Base-by-base conservation (phyloP, 805 yeast species). In the Sungouiozyma ichnusensis region DNA sequence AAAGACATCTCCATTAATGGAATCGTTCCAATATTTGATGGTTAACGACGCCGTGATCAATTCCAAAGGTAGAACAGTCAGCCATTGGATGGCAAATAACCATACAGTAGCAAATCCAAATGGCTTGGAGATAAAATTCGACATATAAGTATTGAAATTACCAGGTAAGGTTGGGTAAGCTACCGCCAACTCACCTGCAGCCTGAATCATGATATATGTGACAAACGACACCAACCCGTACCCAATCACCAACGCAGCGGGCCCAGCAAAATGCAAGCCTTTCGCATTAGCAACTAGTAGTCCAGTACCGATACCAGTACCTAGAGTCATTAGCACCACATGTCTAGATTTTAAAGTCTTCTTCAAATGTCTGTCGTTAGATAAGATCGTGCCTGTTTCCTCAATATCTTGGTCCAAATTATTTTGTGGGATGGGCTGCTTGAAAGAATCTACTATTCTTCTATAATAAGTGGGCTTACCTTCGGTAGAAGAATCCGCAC, bases 221-320 rank as follows among this genome's bases (percentile, higher is more conserved):
- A 76, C 71, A n/a, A 68, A 53, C 14, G 80, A 79, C 36, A 77
- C 73, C 42, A 79, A 47, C 3, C 69, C 64, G 60, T 74, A 77
- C 5, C 79, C 81, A 33, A 78, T 68, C 15, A 79, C 63, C 29
- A 71, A 50, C 18, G 66, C 65, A 35, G 62, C 70, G 6, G 76
- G 75, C 37, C 76, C 76, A 47, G 71, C 72, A 15, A 52, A 48
- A 20, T 54, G 51, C 24, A 72, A 49, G 16, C 72, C 68, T 51
- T 68, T 60, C 36, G 76, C 81, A 37, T 72, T 63, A 42, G 80
- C 81, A 42, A 76, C 74, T 50, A 72, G 64, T 29, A 78, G 62
- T 45, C 84, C 85, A 13, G 90, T 80, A 52, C 94, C 95, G 45
- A 85, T 79, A 36, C 88, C 79, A 42, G 90, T 87, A 41, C 88